Evolutionary conservation across 2,329 filamentous ascomycete genomes (phyloP), one percentile per base, ranked within the genome.

Genomic region (Diaporthe ilicicola): DNA sequence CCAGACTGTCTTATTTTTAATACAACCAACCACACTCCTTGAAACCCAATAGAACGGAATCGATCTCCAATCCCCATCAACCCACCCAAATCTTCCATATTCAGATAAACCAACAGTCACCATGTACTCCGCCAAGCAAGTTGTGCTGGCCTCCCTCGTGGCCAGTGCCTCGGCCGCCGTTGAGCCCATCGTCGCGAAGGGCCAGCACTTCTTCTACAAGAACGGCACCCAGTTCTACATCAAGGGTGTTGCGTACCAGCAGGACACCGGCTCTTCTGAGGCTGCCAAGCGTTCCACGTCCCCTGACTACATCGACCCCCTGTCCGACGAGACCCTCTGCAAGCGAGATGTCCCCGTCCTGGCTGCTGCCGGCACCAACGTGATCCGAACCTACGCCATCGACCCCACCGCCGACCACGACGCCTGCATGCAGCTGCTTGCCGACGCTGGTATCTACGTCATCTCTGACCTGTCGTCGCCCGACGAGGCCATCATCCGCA

Each of bases 161-260:
- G 71, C 68, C 56, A 17, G 61, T 56, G 68, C 59, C 51, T 64
- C 34, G 42, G 68, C 71, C 37, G 56, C 65, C 32, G 46, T 67
- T 42, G 71, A 73, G 71, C 71, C 71, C 69, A 67, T 73, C 64
- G 69, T 73, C 69, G 67, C 67, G 48, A 73, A 73, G 64, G 71
- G 71, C 27, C 71, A 73, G 64, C 69, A 71, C 55, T 95, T 98
- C 88, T 98, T 97, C 88, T 95, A 93, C 86, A 88, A 93, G 82
- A 93, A 91, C 77, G 86, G 86, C 74, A 88, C 86, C 22, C 85
- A 88, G 77, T 88, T 88, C 84, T 97, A 91, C 87, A 94, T 98
- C 82, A 94, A 92, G 82, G 96, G 96, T 84, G 87, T 99, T 76
- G 96, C 96, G 76, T 99, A 99, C 85, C 96, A 99, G 86, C 90